phyloP scores from a whole-genome alignment of 2,329 filamentous ascomycete genomes.

The Ilyonectria robusta region DNA sequence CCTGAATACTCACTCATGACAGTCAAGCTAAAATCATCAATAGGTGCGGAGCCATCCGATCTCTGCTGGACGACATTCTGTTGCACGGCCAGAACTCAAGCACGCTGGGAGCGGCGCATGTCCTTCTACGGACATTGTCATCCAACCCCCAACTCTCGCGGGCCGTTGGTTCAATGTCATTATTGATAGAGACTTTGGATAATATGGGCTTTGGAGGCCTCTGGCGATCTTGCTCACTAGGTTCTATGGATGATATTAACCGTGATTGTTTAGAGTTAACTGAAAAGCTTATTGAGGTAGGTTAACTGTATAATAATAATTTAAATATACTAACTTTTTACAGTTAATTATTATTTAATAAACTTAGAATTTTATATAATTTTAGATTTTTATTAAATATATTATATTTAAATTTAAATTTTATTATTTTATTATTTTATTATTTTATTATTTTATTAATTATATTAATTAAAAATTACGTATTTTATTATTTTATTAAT shows the following conservation, averaged over 20 bases:
- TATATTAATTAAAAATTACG: no score
- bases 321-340: conserved; percentile 10
- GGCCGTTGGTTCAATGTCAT: conserved; percentile 62
- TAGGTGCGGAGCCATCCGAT: conserved; percentile 70
- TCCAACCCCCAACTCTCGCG: conserved; percentile 66
- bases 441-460: no score
- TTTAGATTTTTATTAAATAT: no score
- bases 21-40: conserved; percentile 16
- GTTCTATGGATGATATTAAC: conserved; percentile 54
- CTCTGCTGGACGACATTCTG: conserved; percentile 73
- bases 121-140: conserved; percentile 71
- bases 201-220: conserved; percentile 75
- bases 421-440: no score
- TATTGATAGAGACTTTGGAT: conserved; percentile 68
- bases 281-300: conserved; percentile 73
- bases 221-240: conserved; percentile 70
- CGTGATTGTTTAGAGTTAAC: conserved; percentile 63
- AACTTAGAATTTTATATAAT: no score
- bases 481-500: no score
- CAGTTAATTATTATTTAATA: conserved; percentile 26
- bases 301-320: conserved; percentile 30
- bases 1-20: no score
- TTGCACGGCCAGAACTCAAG: conserved; percentile 73
- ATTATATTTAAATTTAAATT: no score
- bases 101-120: conserved; percentile 73